These are phyloP conservation scores for Wallacemonas sp. DNA, from an alignment of 208 protist genomes.

Conservation along the genomic window DNA sequence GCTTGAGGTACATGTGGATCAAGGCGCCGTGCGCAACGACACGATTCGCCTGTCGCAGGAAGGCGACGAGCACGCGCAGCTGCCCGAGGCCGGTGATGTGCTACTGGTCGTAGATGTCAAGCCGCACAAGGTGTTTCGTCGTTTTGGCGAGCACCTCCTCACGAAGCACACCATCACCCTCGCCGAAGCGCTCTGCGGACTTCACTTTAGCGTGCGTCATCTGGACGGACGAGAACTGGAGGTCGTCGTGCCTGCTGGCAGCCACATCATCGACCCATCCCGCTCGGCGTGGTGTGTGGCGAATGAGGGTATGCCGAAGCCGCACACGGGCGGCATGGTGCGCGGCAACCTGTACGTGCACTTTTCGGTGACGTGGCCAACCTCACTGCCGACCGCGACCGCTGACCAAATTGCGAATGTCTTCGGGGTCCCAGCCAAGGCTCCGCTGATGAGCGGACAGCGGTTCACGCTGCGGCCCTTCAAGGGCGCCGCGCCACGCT, in stretches of 20 bases:
- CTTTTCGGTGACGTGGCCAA: slow-evolving; percentile 88
- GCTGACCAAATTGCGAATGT: slow-evolving; percentile 42
- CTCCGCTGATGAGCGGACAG: slow-evolving; percentile 60
- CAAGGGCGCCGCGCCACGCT: background rate
- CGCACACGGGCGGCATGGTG: slow-evolving; percentile 69
- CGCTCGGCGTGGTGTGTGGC: slow-evolving; percentile 68
- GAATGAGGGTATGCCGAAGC: slow-evolving; percentile 90
- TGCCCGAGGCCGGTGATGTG: slow-evolving; percentile 94
- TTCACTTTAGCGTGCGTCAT: slow-evolving; percentile 86
- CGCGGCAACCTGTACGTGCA: slow-evolving; percentile 81
- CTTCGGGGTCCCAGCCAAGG: slow-evolving; percentile 37
- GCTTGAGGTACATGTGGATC: slow-evolving; percentile 95
- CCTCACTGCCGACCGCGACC: slow-evolving; percentile 32
- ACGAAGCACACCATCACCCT: slow-evolving; percentile 89
- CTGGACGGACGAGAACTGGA: slow-evolving; percentile 84
- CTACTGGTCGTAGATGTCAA: slow-evolving; percentile 94
- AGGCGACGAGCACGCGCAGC: slow-evolving; percentile 90
- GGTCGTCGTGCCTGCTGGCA: slow-evolving; percentile 58
- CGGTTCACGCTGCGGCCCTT: slow-evolving; percentile 48
- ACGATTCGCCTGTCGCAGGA: slow-evolving; percentile 95
- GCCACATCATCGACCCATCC: slow-evolving; percentile 71
- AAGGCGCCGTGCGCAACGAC: slow-evolving; percentile 92
- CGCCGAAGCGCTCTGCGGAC: slow-evolving; percentile 93
- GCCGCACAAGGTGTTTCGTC: slow-evolving; percentile 90
- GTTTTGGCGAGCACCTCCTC: slow-evolving; percentile 93